Evolutionary conservation across 2,329 filamentous ascomycete genomes (phyloP).

Genomic region (Simplicillium sp.): DNA sequence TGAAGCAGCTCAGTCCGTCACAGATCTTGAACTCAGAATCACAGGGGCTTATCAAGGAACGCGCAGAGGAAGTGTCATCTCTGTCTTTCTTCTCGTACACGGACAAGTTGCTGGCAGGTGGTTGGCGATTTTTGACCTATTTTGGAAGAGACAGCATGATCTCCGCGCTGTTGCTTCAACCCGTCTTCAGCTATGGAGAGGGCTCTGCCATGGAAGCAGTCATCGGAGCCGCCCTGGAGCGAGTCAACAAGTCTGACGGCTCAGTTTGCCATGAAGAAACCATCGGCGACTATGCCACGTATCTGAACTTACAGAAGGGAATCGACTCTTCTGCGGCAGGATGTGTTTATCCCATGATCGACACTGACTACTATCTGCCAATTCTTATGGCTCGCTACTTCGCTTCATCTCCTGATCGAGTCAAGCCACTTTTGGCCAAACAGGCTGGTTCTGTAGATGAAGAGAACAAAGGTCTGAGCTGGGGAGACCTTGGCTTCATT

Average conservation of each 20-base stretch:
- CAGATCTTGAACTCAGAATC: slow-evolving; percentile 41
- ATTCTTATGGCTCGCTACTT: slow-evolving; percentile 52
- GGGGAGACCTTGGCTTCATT: slow-evolving; percentile 37
- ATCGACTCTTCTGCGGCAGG: slow-evolving; percentile 39
- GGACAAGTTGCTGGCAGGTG: slow-evolving; percentile 52
- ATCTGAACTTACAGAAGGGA: slow-evolving; percentile 43
- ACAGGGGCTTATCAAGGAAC: slow-evolving; percentile 31
- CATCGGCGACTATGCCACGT: slow-evolving; percentile 56
- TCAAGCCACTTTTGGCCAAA: slow-evolving; percentile 24
- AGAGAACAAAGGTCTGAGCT: slow-evolving; percentile 42
- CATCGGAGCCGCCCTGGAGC: slow-evolving; percentile 49
- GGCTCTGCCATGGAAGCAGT: slow-evolving; percentile 51
- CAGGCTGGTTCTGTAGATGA: slow-evolving; percentile 36
- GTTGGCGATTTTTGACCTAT: slow-evolving; percentile 58
- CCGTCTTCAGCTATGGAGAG: slow-evolving; percentile 45
- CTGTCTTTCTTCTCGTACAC: slow-evolving; percentile 56
- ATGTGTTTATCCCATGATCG: slow-evolving; percentile 54
- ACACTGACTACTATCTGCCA: slow-evolving; percentile 53
- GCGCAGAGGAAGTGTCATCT: slow-evolving; percentile 37
- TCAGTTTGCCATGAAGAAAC: slow-evolving; percentile 57
- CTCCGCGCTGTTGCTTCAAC: slow-evolving; percentile 45
- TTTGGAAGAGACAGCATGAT: slow-evolving; percentile 60
- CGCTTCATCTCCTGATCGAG: slow-evolving; percentile 26
- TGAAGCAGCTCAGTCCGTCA: slow-evolving; percentile 38
- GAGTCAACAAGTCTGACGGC: slow-evolving; percentile 49